phyloP scores from a whole-genome alignment of 2,329 filamentous ascomycete species.

The Venturia effusa region DNA sequence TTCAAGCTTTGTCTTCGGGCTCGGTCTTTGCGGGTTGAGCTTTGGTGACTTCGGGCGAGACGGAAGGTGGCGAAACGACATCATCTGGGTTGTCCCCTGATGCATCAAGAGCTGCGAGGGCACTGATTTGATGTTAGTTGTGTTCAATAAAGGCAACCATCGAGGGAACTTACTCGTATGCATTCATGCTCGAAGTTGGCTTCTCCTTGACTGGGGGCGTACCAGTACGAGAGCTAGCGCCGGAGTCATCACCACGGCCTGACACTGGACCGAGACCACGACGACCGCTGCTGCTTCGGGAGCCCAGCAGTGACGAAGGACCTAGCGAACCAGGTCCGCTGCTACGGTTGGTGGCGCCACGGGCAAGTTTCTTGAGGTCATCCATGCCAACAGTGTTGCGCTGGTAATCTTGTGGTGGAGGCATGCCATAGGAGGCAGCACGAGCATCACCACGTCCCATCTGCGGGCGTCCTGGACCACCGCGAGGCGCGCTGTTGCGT shows the following conservation, averaged over 20 bases:
- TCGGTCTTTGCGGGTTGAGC: slow-evolving; percentile 15
- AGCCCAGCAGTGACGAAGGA: slow-evolving; percentile 77
- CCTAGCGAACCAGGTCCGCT: slow-evolving; percentile 50
- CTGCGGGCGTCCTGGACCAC: slow-evolving; percentile 57
- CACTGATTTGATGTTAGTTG: slow-evolving; percentile 26
- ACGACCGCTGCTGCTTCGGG: slow-evolving; percentile 77
- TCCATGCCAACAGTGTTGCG: slow-evolving; percentile 83
- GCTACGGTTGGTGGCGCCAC: slow-evolving; percentile 37
- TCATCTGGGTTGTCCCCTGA: slow-evolving; percentile 46
- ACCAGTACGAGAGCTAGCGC: slow-evolving; percentile 75
- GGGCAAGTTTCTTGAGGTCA: slow-evolving; percentile 69
- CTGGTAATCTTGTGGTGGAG: slow-evolving; percentile 57
- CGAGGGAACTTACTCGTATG: slow-evolving; percentile 69
- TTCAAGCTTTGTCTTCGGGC: slow-evolving; percentile 1
- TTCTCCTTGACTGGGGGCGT: slow-evolving; percentile 64
- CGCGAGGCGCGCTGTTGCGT: slow-evolving; percentile 45
- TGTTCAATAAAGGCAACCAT: slow-evolving; percentile 12
- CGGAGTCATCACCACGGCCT: slow-evolving; percentile 73
- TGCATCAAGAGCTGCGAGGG: slow-evolving; percentile 39
- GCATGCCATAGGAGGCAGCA: slow-evolving; percentile 53
- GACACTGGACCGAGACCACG: slow-evolving; percentile 63
- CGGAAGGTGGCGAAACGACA: slow-evolving; percentile 56
- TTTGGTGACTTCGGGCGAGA: slow-evolving; percentile 56
- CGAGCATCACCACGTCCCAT: slow-evolving; percentile 80
- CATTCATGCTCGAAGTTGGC: slow-evolving; percentile 63